Evolutionary conservation across 768 basidiomycete genomes (phyloP).

Genomic region (Panellus pusillus): DNA sequence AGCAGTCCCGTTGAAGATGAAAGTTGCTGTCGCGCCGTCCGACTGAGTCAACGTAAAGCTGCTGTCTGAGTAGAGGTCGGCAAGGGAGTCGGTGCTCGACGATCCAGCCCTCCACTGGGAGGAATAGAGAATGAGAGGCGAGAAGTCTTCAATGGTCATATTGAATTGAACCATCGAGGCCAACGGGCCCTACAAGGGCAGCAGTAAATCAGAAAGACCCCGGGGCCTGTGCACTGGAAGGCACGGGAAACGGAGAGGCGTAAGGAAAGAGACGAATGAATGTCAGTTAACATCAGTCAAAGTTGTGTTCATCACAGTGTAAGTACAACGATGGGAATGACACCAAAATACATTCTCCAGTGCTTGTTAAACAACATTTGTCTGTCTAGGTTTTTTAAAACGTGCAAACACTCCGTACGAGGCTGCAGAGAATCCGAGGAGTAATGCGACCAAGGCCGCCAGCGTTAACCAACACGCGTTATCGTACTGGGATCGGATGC

Average conservation of each 20-base stretch:
- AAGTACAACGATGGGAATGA: too few relatives aligned
- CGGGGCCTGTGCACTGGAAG: slow-evolving; percentile 20
- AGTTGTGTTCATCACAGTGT: too few relatives aligned
- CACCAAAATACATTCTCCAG: not conserved
- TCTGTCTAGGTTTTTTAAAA: slow-evolving; percentile 45
- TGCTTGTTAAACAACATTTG: slow-evolving; percentile 11
- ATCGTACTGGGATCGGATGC: slow-evolving; percentile 57
- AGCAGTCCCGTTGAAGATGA: slow-evolving; percentile 40
- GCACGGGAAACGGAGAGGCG: slow-evolving; percentile 12
- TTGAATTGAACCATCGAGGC: slow-evolving; percentile 32
- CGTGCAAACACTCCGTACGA: slow-evolving; percentile 67
- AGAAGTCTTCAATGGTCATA: slow-evolving; percentile 35
- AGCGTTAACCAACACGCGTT: slow-evolving; percentile 85
- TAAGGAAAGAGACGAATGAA: not conserved
- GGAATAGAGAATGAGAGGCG: slow-evolving; percentile 30
- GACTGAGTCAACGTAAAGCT: slow-evolving; percentile 29
- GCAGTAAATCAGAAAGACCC: slow-evolving; percentile 13
- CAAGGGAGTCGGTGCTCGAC: slow-evolving; percentile 18
- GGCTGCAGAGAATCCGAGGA: slow-evolving; percentile 65
- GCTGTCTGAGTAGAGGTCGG: slow-evolving; percentile 10
- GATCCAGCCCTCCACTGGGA: slow-evolving; percentile 23
- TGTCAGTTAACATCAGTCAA: too few relatives aligned
- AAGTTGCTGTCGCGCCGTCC: slow-evolving; percentile 27
- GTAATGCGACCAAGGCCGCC: slow-evolving; percentile 66
- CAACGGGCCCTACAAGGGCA: not conserved